phyloP scores from a whole-genome alignment of 148 eudicot species.

The Fagopyrum homotropicum region DNA sequence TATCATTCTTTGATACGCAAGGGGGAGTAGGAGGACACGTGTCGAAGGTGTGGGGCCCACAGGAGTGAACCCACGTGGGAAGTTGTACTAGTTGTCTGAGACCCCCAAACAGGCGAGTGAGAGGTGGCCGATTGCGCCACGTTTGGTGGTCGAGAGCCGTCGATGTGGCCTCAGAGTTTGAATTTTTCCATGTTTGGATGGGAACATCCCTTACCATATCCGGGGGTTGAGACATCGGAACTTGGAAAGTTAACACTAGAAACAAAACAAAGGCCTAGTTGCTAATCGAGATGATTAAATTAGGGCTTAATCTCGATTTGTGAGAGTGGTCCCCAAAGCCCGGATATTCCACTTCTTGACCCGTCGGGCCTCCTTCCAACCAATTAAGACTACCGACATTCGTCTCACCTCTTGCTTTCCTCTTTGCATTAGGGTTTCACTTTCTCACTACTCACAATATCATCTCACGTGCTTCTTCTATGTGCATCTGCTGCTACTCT shows the following conservation, averaged over 20 bases:
- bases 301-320: neutral
- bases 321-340: neutral
- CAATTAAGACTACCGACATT: neutral
- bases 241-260: too few species aligned
- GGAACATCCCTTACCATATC: neutral
- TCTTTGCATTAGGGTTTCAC: neutral
- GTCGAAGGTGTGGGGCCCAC: neutral
- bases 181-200: slow-evolving; percentile 5
- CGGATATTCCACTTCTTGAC: neutral
- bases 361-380: neutral
- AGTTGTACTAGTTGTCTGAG: neutral
- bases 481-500: too few species aligned
- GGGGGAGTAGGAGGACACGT: neutral
- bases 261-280: too few species aligned
- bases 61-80: neutral
- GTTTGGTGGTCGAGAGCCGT: neutral
- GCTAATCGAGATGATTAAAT: slow-evolving; percentile 7
- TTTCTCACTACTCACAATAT: neutral
- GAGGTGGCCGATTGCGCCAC: neutral
- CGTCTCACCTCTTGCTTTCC: neutral
- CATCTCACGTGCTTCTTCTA: neutral
- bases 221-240: neutral
- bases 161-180: slow-evolving; percentile 1
- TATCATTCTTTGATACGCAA: neutral
- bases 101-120: neutral